These are phyloP conservation scores for Hymenochaete sp. DNA, from an alignment of 1,284 basidiomycete genomes.

Conservation along the genomic window DNA sequence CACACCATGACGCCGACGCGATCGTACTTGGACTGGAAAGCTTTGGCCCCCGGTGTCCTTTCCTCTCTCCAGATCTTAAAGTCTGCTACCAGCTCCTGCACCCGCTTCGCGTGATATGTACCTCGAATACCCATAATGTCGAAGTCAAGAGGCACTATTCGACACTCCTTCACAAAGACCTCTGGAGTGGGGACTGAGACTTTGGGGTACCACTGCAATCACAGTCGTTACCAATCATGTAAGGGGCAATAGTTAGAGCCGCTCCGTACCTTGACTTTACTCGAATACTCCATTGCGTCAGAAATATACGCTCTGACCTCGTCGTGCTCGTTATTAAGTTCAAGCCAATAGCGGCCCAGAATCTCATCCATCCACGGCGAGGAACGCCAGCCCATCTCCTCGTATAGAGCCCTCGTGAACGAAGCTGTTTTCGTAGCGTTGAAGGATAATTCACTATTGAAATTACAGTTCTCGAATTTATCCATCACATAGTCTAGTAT, in stretches of 20 bases:
- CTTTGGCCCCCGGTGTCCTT: constrained; percentile 64
- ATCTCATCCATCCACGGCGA: constrained; percentile 65
- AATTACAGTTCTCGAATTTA: constrained; percentile 59
- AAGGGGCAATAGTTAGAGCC: background rate
- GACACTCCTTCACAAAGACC: constrained; percentile 66
- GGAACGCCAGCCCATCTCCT: constrained; percentile 74
- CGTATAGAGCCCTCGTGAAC: constrained; percentile 58
- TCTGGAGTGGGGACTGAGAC: constrained; percentile 64
- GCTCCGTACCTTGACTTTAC: constrained; percentile 56
- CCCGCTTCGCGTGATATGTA: constrained; percentile 48
- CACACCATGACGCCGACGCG: constrained; percentile 61
- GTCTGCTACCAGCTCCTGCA: constrained; percentile 50
- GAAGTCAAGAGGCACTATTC: constrained; percentile 42
- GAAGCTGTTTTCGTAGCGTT: constrained; percentile 56
- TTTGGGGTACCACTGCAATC: constrained; percentile 49
- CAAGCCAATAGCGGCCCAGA: constrained; percentile 59
- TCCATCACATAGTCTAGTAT: constrained; percentile 67
- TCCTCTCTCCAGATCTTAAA: constrained; percentile 63
- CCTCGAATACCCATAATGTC: constrained; percentile 78
- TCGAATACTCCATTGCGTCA: constrained; percentile 64
- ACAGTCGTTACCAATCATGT: background rate
- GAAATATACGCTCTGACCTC: constrained; percentile 70
- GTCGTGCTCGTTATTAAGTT: constrained; percentile 71
- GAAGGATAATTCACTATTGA: constrained; percentile 67
- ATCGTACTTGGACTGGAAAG: constrained; percentile 78